These are phyloP conservation scores for Chernovozyma sophiae-reginae DNA, from an alignment of 1,139 yeast genomes.

Conservation along the genomic window DNA sequence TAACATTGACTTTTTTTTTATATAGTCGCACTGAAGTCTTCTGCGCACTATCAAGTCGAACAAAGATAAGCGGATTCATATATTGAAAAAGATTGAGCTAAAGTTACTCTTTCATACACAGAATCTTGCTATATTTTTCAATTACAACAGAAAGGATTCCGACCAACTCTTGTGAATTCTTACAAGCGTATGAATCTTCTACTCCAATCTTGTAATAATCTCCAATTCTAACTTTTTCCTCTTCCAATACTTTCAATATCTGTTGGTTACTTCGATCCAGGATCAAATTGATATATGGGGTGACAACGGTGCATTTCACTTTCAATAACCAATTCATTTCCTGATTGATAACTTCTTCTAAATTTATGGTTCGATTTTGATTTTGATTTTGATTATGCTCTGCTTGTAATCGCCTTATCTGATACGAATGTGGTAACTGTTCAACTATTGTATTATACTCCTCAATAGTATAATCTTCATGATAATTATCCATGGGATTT, in stretches of 20 bases:
- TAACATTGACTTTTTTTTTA: no score
- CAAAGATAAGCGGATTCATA: no score
- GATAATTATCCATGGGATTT: constrained; percentile 8
- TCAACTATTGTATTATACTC: constrained; percentile 16
- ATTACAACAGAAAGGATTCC: not conserved
- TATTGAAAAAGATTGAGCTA: no score
- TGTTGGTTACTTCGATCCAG: not conserved
- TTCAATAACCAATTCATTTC: constrained; percentile 4
- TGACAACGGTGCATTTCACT: constrained; percentile 4
- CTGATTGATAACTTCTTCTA: not conserved
- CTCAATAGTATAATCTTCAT: constrained; percentile 10
- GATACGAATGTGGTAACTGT: not conserved
- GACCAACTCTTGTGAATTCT: not conserved
- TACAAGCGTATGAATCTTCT: not conserved
- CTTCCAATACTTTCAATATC: not conserved
- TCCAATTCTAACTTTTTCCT: not conserved
- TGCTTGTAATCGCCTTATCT: not conserved
- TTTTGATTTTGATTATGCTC: not conserved
- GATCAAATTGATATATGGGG: constrained; percentile 4
- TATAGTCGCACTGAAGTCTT: no score
- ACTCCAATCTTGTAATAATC: not conserved
- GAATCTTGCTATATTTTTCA: not conserved
- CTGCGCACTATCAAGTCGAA: no score
- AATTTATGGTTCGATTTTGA: not conserved
- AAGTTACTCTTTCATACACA: no score